Conservation (phyloP, 1,284 basidiomycete genomes). For the Puccinia triticina region DNA sequence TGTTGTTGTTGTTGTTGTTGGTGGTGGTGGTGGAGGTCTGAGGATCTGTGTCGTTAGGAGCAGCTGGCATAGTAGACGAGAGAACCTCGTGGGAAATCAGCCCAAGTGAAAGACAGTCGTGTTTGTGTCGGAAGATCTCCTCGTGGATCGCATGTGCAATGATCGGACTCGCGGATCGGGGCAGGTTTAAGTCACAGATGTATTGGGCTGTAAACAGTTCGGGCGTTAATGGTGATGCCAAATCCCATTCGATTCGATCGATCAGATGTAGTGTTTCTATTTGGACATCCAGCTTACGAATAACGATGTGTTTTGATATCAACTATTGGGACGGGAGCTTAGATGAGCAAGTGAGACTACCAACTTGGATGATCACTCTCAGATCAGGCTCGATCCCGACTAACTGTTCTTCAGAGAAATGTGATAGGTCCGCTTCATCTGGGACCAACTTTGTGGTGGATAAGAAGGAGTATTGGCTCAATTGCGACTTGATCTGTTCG, state of each 20-base stretch:
- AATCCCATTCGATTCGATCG: conserved; percentile 98
- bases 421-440: conserved; percentile 53
- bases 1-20: conserved; percentile 47
- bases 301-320: not conserved
- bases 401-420: conserved; percentile 55
- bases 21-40: conserved; percentile 52
- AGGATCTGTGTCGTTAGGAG: conserved; percentile 55
- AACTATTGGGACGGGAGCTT: conserved; percentile 9
- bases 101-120: conserved; percentile 89
- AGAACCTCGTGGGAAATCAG: conserved; percentile 64
- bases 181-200: conserved; percentile 81
- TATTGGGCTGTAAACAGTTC: conserved; percentile 80
- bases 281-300: conserved; percentile 97
- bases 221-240: conserved; percentile 82
- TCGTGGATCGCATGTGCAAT: conserved; percentile 92
- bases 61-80: conserved; percentile 59
- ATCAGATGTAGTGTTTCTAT: conserved; percentile 85
- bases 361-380: conserved; percentile 82
- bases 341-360: conserved; percentile 58
- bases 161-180: conserved; percentile 82
- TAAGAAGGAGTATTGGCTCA: conserved; percentile 82
- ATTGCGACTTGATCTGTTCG: conserved; percentile 81
- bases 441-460: conserved; percentile 68
- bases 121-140: conserved; percentile 90
- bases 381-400: conserved; percentile 64